Base-by-base conservation (phyloP, 495 filamentous ascomycete genomes). In the Penicillium maclennaniae region DNA sequence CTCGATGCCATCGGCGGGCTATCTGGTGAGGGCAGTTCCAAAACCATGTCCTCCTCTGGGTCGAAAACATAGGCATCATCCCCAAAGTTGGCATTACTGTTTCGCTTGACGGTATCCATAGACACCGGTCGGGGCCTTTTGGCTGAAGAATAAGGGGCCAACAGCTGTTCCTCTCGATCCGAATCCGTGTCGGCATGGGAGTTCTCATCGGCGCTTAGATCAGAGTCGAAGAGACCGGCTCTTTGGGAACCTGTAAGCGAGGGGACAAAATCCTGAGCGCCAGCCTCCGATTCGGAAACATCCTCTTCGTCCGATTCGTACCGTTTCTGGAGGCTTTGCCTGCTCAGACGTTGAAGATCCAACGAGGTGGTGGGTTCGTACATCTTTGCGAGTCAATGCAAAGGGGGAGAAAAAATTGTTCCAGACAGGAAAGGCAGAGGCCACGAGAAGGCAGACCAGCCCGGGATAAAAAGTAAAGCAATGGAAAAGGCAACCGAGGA, bases 291-390 rank as follows among this genome's bases (percentile, higher is more conserved):
- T 50, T 74, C 73, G 9, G 73, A 77, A 4, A 70, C 62, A 40
- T 69, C 70, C 49, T 76, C 73, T 51, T 76, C 73, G 19, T 76
- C 73, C 7, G 73, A 76, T 27, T 76, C 72, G 47, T 76, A 76
- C 19, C 62, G 67, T 25, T 64, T 66, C 23, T 71, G 67, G 9
- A 73, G 67, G 45, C 55, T 63, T 43, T 69, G 67, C 36, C 66
- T 61, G 51, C 67, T 75, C 52, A 71, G 59, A 46, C 71, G 68
- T 48, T 70, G 63, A 50, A 75, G 56, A 39, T 62, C 56, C 19
- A 74, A 47, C 17, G 67, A 53, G 34, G 56, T 47, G 23, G 58
- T 56, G 2, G 67, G 39, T 45, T 67, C 60, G 54, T 69, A 72
- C 72, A 75, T 74, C 25, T 51, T 44, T 63, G 27, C 42, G 34